Conservation (phyloP, 768 basidiomycete species). For the Lactifluus volemus region DNA sequence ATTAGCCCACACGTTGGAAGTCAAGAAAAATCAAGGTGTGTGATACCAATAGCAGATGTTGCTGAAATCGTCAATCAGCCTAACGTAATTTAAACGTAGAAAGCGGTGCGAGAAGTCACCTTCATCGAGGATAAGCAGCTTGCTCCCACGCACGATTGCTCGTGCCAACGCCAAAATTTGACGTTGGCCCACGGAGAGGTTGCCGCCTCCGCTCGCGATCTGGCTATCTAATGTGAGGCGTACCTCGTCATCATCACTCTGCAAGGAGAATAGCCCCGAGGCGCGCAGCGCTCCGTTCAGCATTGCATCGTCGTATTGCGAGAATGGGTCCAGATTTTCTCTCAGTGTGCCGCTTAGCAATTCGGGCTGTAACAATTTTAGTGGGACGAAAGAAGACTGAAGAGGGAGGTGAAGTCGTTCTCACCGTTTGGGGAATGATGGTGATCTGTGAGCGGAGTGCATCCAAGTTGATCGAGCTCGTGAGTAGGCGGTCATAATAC, state of each 20-base stretch:
- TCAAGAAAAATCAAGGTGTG: neutral
- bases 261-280: conserved; percentile 37
- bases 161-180: conserved; percentile 54
- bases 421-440: conserved; percentile 50
- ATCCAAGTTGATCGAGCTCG: conserved; percentile 41
- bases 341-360: conserved; percentile 48
- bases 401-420: conserved; percentile 10
- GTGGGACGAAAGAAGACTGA: conserved; percentile 6
- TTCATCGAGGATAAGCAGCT: conserved; percentile 52
- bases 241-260: conserved; percentile 30
- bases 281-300: conserved; percentile 42
- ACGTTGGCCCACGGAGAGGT: conserved; percentile 50
- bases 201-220: conserved; percentile 37
- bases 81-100: neutral
- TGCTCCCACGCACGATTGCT: conserved; percentile 49
- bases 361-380: conserved; percentile 31
- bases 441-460: conserved; percentile 45
- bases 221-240: conserved; percentile 37
- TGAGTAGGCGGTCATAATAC: conserved; percentile 41
- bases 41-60: conserved; percentile 37
- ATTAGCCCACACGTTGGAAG: neutral
- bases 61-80: conserved; percentile 22
- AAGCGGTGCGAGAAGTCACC: conserved; percentile 23
- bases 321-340: conserved; percentile 54
- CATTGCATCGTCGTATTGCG: conserved; percentile 42